phyloP scores from a whole-genome alignment of 371 early-diverging fungal species.

The Lichtheimia hyalospora region DNA sequence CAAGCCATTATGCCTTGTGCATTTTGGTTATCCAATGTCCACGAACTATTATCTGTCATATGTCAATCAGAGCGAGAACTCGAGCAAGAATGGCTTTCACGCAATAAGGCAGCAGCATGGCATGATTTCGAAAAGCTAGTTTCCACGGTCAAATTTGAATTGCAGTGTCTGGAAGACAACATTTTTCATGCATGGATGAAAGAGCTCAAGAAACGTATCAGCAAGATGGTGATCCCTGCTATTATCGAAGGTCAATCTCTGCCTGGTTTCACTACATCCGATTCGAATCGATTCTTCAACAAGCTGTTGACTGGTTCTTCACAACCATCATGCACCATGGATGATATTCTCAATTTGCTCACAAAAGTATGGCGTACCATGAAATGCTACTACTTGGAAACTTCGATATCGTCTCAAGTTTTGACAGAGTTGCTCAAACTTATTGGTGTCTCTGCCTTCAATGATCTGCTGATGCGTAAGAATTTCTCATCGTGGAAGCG shows the following conservation, averaged over 20 bases:
- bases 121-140: slow-evolving; percentile 55
- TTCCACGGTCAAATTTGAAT: slow-evolving; percentile 62
- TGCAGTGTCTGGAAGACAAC: slow-evolving; percentile 68
- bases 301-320: slow-evolving; percentile 72
- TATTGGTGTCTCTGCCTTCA: slow-evolving; percentile 90
- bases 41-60: slow-evolving; percentile 80
- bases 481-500: slow-evolving; percentile 89
- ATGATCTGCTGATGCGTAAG: slow-evolving; percentile 89
- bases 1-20: slow-evolving; percentile 64
- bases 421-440: slow-evolving; percentile 87
- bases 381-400: slow-evolving; percentile 94
- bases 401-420: slow-evolving; percentile 71
- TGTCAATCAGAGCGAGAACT: slow-evolving; percentile 37
- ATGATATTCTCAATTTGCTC: slow-evolving; percentile 87
- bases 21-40: slow-evolving; percentile 95
- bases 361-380: slow-evolving; percentile 89
- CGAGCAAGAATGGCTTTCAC: slow-evolving; percentile 28
- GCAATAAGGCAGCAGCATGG: slow-evolving; percentile 24
- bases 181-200: slow-evolving; percentile 87
- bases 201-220: slow-evolving; percentile 88
- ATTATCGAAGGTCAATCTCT: slow-evolving; percentile 90
- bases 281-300: slow-evolving; percentile 76
- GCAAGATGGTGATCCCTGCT: slow-evolving; percentile 90
- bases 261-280: slow-evolving; percentile 88
- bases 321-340: slow-evolving; percentile 81